Percentiles rank a stretch among this genome's conserved stretches.
Evolutionary conservation across 352 stramenopile genomes (phyloP).

Genomic region (Pythium dissimile): DNA sequence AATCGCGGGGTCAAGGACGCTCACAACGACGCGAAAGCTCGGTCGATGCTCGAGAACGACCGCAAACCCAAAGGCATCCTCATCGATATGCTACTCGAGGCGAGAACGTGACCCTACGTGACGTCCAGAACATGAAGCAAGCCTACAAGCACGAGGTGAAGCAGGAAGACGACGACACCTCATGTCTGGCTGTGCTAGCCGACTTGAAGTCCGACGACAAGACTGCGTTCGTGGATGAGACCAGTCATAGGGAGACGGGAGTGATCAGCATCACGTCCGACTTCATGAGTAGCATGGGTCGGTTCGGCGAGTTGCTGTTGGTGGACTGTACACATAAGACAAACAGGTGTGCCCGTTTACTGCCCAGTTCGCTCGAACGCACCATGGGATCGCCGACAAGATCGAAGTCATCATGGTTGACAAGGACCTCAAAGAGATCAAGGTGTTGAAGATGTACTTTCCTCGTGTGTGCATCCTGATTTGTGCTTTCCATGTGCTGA

Average conservation of each 20-base stretch:
- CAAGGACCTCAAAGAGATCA: conserved; percentile 30
- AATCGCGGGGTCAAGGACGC: neutral
- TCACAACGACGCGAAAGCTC: neutral
- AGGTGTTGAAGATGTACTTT: conserved; percentile 13
- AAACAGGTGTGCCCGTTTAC: conserved; percentile 1
- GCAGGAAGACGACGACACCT: neutral
- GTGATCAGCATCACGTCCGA: conserved; percentile 5
- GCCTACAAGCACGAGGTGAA: neutral
- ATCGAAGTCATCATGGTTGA: conserved; percentile 24
- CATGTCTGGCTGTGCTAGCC: neutral
- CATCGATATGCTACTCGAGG: neutral
- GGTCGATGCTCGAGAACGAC: neutral
- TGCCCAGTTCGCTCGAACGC: conserved; percentile 9
- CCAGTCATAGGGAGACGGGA: neutral
- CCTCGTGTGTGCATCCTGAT: conserved; percentile 14
- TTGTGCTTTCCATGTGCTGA: conserved; percentile 27
- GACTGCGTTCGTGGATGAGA: neutral
- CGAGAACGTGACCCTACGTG: neutral
- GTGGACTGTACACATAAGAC: conserved; percentile 21
- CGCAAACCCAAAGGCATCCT: conserved; percentile 1
- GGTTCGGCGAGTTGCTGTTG: conserved; percentile 3
- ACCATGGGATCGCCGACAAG: conserved; percentile 5
- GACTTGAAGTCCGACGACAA: neutral
- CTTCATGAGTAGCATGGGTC: conserved; percentile 6
- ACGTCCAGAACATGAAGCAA: conserved; percentile 8